These are phyloP conservation scores for Arthrocladium fulminans DNA, from an alignment of 2,329 filamentous ascomycete species.

Conservation along the genomic window DNA sequence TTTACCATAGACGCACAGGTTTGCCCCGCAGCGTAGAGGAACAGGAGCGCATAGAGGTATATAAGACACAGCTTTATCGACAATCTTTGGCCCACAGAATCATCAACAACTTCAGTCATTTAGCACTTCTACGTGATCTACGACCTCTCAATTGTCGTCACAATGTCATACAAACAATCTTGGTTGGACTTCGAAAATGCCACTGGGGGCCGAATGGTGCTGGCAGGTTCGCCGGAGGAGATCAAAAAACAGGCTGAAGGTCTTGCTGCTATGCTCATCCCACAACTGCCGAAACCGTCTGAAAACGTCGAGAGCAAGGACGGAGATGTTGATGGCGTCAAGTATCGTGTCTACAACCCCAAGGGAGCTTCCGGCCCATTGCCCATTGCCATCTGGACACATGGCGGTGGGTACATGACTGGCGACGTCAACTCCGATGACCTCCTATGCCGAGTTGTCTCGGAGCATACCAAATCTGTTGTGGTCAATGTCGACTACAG, in stretches of 20 bases:
- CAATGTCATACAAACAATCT: conserved; percentile 18
- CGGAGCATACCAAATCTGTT: conserved; percentile 26
- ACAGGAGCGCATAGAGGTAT: too few species aligned
- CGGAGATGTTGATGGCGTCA: conserved; percentile 18
- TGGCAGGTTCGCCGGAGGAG: conserved; percentile 17
- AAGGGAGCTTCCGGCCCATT: conserved; percentile 17
- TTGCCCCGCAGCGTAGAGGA: too few species aligned
- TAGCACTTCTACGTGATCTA: background rate
- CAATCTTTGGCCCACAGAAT: too few species aligned
- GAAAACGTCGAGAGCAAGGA: conserved; percentile 19
- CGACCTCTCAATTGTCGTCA: conserved; percentile 2
- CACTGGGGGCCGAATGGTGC: conserved; percentile 15
- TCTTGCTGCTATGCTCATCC: conserved; percentile 14
- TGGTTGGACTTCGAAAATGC: conserved; percentile 20
- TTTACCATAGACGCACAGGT: too few species aligned
- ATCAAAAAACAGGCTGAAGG: conserved; percentile 15
- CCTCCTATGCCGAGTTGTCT: conserved; percentile 27
- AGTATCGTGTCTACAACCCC: conserved; percentile 18
- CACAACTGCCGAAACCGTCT: conserved; percentile 15
- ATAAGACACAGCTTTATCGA: too few species aligned
- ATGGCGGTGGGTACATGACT: conserved; percentile 25
- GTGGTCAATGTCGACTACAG: conserved; percentile 32
- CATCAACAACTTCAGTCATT: too few species aligned
- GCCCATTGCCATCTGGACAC: conserved; percentile 21
- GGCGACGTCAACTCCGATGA: conserved; percentile 32